phyloP scores from a whole-genome alignment of 495 filamentous ascomycete genomes.

The Xanthoparmelia taractica region DNA sequence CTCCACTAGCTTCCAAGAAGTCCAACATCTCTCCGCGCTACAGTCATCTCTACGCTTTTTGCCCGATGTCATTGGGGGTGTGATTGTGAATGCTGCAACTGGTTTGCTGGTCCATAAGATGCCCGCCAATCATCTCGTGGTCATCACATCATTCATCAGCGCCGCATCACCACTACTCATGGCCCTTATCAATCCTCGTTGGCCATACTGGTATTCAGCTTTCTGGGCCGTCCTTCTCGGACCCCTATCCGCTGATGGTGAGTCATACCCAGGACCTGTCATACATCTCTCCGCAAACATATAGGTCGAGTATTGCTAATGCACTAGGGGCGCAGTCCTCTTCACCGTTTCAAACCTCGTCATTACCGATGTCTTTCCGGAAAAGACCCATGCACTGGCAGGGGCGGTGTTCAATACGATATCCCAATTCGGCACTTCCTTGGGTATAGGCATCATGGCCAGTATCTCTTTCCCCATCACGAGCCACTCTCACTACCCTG shows the following conservation, averaged over 20 bases:
- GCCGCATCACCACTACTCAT: constrained; percentile 48
- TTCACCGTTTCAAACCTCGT: too few species aligned
- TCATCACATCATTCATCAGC: constrained; percentile 38
- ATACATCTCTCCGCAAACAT: too few species aligned
- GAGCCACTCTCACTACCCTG: too few species aligned
- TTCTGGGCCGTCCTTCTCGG: constrained; percentile 46
- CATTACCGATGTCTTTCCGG: too few species aligned
- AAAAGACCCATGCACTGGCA: too few species aligned
- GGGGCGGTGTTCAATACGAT: too few species aligned
- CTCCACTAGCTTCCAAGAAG: constrained; percentile 34
- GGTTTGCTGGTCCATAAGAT: constrained; percentile 50
- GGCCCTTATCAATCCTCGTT: constrained; percentile 36
- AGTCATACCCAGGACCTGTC: too few species aligned
- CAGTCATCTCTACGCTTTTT: constrained; percentile 47
- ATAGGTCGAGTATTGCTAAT: too few species aligned
- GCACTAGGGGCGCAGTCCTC: too few species aligned
- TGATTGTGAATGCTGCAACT: constrained; percentile 46
- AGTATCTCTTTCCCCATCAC: too few species aligned
- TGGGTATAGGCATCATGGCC: too few species aligned
- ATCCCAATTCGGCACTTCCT: too few species aligned
- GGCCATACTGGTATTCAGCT: constrained; percentile 50
- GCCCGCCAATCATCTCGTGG: constrained; percentile 40
- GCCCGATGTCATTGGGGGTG: constrained; percentile 47
- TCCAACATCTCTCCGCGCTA: constrained; percentile 37
- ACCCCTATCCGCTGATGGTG: constrained; percentile 48